These are phyloP conservation scores for Rhizophora apiculata DNA, from an alignment of 345 rosid species.

Conservation along the genomic window DNA sequence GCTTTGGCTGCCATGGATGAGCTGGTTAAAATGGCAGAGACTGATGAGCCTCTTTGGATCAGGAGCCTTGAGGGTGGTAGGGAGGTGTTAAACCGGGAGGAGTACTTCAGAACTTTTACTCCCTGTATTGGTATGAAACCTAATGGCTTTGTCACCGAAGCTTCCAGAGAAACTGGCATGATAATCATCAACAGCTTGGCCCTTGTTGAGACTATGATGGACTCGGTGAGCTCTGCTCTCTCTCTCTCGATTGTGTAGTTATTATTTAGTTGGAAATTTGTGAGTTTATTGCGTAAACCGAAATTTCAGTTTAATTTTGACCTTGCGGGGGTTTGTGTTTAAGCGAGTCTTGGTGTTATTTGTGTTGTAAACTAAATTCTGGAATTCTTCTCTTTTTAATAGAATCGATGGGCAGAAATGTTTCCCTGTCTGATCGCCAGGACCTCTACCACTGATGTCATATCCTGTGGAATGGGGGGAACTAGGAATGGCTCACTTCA, in stretches of 20 bases:
- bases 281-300: too few species aligned
- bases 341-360: neutral
- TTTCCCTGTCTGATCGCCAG: constrained; percentile 87
- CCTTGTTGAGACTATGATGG: constrained; percentile 90
- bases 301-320: neutral
- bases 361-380: neutral
- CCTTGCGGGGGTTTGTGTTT: neutral
- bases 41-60: constrained; percentile 80
- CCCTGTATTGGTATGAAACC: constrained; percentile 72
- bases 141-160: constrained; percentile 68
- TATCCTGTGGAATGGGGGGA: constrained; percentile 84
- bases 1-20: constrained; percentile 89
- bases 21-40: constrained; percentile 73
- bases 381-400: constrained; percentile 4
- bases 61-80: constrained; percentile 55
- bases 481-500: constrained; percentile 92
- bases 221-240: constrained; percentile 51
- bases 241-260: too few species aligned
- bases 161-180: constrained; percentile 79
- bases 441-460: constrained; percentile 67
- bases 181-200: constrained; percentile 88
- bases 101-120: constrained; percentile 51
- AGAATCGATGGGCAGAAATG: constrained; percentile 99
- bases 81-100: constrained; percentile 62
- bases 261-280: too few species aligned